A percentile compares a stretch with the other conserved stretches of the same genome.
phyloP scores from a whole-genome alignment of 1,139 yeast genomes.

The Tardiomyces depauwii region DNA sequence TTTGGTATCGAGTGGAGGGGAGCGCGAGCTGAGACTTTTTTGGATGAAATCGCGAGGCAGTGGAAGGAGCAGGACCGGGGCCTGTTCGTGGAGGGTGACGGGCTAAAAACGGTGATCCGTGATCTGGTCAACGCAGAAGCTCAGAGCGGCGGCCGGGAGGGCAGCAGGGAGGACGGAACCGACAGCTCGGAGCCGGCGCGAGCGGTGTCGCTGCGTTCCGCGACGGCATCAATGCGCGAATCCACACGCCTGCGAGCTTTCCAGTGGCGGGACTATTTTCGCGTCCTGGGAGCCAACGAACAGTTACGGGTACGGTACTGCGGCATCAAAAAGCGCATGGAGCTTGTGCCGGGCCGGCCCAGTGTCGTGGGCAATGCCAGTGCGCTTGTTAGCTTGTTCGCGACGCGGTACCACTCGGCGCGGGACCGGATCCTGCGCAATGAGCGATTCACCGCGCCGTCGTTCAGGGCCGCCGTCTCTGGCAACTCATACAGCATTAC shows the following conservation, averaged over 20 bases:
- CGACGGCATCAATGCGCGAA: neutral
- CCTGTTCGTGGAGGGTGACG: conserved; percentile 66
- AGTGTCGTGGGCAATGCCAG: conserved; percentile 22
- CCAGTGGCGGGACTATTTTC: conserved; percentile 66
- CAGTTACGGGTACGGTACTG: conserved; percentile 55
- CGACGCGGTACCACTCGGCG: conserved; percentile 46
- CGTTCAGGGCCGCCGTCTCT: conserved; percentile 27
- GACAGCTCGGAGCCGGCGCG: neutral
- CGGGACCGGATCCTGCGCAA: conserved; percentile 66
- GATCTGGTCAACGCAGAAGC: conserved; percentile 24
- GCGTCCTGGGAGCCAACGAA: conserved; percentile 48
- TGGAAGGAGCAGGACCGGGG: conserved; percentile 93
- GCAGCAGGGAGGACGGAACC: neutral
- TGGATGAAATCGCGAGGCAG: conserved; percentile 66
- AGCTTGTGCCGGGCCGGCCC: neutral
- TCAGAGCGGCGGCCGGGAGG: neutral
- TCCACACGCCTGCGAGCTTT: conserved; percentile 4
- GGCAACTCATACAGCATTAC: conserved; percentile 45
- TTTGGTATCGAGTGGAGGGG: conserved; percentile 88
- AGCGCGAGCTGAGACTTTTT: conserved; percentile 47
- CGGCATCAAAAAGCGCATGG: neutral
- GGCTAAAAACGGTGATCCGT: conserved; percentile 49
- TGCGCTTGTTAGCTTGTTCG: conserved; percentile 24
- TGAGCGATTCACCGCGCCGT: conserved; percentile 52
- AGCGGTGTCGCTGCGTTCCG: neutral